Percentiles rank a stretch among this genome's conserved stretches.
phyloP scores from a whole-genome alignment of 345 rosid genomes.

The Aquilaria malaccensis region DNA sequence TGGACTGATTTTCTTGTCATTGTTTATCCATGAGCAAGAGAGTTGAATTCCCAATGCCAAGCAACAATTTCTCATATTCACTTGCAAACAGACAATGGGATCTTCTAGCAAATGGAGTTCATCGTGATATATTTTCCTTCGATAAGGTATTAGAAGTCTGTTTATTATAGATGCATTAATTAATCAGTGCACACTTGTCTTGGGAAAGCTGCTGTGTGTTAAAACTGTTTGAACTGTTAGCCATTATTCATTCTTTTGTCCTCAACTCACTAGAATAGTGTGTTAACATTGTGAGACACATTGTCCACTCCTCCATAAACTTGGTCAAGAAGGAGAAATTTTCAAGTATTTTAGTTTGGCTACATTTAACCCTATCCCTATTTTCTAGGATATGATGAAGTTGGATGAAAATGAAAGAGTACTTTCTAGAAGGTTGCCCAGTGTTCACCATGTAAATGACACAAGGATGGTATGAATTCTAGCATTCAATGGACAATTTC shows the following conservation, averaged over 20 bases:
- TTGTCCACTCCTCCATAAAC: too few species aligned
- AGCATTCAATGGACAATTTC: too few species aligned
- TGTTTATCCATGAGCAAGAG: slow-evolving; percentile 42
- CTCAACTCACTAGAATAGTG: too few species aligned
- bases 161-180: too few species aligned
- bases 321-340: too few species aligned
- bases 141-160: slow-evolving; percentile 44
- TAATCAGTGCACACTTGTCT: too few species aligned
- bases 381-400: slow-evolving; percentile 70
- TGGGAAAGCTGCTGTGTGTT: too few species aligned
- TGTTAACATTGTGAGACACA: too few species aligned
- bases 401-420: slow-evolving; percentile 68
- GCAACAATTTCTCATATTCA: slow-evolving; percentile 78
- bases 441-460: slow-evolving; percentile 74
- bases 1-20: slow-evolving; percentile 11
- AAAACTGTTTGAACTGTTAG: slow-evolving; percentile 6
- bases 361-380: neutral
- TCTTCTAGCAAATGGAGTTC: slow-evolving; percentile 50
- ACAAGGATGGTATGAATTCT: slow-evolving; percentile 50
- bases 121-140: slow-evolving; percentile 55
- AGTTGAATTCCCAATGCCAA: slow-evolving; percentile 86
- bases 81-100: slow-evolving; percentile 87
- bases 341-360: too few species aligned
- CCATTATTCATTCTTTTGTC: neutral
- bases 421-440: slow-evolving; percentile 66